Conservation (phyloP, 2,329 filamentous ascomycete species). For the Fusarium keratoplasticum region DNA sequence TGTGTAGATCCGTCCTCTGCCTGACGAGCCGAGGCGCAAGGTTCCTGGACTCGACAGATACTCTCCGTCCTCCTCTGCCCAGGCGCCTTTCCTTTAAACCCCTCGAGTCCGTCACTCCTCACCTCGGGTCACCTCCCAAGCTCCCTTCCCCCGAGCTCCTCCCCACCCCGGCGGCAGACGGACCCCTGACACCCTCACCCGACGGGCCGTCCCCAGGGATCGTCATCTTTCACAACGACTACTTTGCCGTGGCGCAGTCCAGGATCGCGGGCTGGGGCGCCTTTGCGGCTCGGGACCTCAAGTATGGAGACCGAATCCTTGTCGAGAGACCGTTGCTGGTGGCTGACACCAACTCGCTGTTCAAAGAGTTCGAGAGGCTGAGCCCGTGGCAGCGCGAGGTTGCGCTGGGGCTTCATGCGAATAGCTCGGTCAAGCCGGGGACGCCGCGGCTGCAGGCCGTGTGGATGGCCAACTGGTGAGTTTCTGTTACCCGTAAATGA, state of each 20-base stretch:
- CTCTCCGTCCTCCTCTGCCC: slow-evolving; percentile 11
- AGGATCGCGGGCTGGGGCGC: slow-evolving; percentile 58
- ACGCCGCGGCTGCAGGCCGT: slow-evolving; percentile 50
- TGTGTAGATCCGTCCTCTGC: slow-evolving; percentile 27
- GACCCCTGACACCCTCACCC: slow-evolving; percentile 4
- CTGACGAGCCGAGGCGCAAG: slow-evolving; percentile 22
- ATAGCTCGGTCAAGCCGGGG: slow-evolving; percentile 45
- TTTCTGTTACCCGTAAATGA: neutral
- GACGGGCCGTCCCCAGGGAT: neutral
- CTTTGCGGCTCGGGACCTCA: slow-evolving; percentile 57
- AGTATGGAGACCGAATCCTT: slow-evolving; percentile 55
- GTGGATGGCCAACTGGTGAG: slow-evolving; percentile 61
- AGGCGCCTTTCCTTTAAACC: slow-evolving; percentile 22
- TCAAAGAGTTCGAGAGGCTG: slow-evolving; percentile 52
- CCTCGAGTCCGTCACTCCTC: slow-evolving; percentile 6
- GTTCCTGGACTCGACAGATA: slow-evolving; percentile 10
- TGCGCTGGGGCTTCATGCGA: slow-evolving; percentile 54
- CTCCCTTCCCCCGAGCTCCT: neutral
- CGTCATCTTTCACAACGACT: slow-evolving; percentile 52
- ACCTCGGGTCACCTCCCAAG: neutral
- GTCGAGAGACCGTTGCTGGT: slow-evolving; percentile 58
- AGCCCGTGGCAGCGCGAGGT: slow-evolving; percentile 44
- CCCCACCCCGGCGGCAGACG: neutral
- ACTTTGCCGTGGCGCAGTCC: slow-evolving; percentile 56
- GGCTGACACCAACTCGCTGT: slow-evolving; percentile 44